These are phyloP conservation scores for Coniochaeta ligniaria DNA, from an alignment of 2,329 filamentous ascomycete species.

Conservation along the genomic window DNA sequence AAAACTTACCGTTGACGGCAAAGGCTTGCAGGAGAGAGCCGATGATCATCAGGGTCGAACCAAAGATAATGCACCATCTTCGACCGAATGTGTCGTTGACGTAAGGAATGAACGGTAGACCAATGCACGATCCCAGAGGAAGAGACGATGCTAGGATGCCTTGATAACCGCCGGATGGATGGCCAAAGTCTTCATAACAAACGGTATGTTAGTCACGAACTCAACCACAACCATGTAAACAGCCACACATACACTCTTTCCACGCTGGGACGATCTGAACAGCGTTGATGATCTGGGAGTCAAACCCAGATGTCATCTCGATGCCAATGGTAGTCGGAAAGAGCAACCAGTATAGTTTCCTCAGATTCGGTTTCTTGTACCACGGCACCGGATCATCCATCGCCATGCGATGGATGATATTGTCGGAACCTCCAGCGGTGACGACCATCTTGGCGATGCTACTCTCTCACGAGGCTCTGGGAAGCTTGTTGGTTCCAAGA, in stretches of 20 bases:
- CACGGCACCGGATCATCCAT: slow-evolving; percentile 34
- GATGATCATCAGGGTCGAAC: slow-evolving; percentile 43
- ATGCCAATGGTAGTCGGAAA: slow-evolving; percentile 53
- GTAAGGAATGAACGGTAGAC: slow-evolving; percentile 42
- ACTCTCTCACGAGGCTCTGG: background rate
- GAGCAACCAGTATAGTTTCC: slow-evolving; percentile 44
- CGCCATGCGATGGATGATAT: slow-evolving; percentile 31
- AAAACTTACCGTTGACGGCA: slow-evolving; percentile 29
- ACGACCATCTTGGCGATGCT: background rate
- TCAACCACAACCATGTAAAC: background rate
- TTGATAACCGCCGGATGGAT: slow-evolving; percentile 22
- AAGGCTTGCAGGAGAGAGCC: slow-evolving; percentile 46
- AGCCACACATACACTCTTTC: slow-evolving; percentile 21
- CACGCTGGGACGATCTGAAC: slow-evolving; percentile 28
- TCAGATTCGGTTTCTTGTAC: slow-evolving; percentile 50
- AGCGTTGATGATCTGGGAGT: slow-evolving; percentile 32
- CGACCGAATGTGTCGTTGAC: slow-evolving; percentile 43
- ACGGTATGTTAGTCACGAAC: background rate
- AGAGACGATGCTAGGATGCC: slow-evolving; percentile 45
- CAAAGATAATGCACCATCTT: slow-evolving; percentile 43
- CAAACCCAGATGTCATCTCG: slow-evolving; percentile 54
- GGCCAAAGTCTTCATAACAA: slow-evolving; percentile 17
- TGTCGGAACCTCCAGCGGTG: slow-evolving; percentile 7
- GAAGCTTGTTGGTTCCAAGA: background rate
- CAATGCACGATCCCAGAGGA: slow-evolving; percentile 42